Percentiles rank a stretch among this genome's conserved stretches.
Conservation (phyloP, 2,329 filamentous ascomycete species). For the Pseudogymnoascus sp. region DNA sequence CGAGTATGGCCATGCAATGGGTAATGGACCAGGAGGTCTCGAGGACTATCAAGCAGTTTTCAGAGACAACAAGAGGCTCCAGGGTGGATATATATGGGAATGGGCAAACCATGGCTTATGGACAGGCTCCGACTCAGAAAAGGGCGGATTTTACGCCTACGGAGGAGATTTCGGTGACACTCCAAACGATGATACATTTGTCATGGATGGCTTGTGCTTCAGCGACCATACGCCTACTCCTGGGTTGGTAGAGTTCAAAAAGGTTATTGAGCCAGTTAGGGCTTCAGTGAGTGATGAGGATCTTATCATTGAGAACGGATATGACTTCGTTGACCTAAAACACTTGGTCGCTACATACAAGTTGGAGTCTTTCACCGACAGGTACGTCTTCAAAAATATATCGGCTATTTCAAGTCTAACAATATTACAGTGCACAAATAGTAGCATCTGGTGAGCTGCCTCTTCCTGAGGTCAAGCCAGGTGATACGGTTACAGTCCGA, state of each 20-base stretch:
- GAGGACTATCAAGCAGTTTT: constrained; percentile 63
- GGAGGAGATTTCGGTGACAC: constrained; percentile 56
- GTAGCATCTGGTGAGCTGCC: constrained; percentile 34
- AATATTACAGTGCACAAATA: constrained; percentile 18
- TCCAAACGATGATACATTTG: constrained; percentile 54
- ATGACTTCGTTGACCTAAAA: constrained; percentile 47
- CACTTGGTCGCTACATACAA: constrained; percentile 41
- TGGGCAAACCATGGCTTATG: constrained; percentile 56
- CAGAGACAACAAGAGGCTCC: constrained; percentile 23
- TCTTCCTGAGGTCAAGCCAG: constrained; percentile 36
- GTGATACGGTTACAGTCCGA: constrained; percentile 30
- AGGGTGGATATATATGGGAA: constrained; percentile 50
- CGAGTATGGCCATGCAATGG: constrained; percentile 61
- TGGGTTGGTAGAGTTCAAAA: constrained; percentile 50
- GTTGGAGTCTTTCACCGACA: constrained; percentile 36
- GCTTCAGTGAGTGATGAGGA: constrained; percentile 32
- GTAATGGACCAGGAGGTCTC: constrained; percentile 63
- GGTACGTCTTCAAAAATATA: constrained; percentile 29
- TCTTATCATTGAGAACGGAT: constrained; percentile 37
- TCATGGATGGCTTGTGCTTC: constrained; percentile 53
- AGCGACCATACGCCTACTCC: constrained; percentile 50
- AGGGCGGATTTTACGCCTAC: constrained; percentile 47
- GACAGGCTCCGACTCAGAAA: constrained; percentile 32
- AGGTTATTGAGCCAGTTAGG: constrained; percentile 48
- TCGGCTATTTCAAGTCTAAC: neutral